Evolutionary conservation across 1,284 basidiomycete species (phyloP).

Genomic region (Sparassis latifolia): DNA sequence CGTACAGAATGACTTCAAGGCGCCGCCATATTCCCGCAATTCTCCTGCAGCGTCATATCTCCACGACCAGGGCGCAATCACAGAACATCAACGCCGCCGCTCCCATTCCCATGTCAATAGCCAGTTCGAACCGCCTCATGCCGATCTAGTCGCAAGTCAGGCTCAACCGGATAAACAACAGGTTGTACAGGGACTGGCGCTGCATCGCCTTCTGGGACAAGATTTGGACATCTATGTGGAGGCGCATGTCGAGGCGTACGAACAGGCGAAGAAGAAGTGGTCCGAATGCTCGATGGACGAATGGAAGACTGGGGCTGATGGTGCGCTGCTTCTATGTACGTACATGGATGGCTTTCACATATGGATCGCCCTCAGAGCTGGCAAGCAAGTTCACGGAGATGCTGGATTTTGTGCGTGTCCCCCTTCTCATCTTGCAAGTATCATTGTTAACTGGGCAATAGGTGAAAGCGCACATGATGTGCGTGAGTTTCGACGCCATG

Average conservation of each 20-base stretch:
- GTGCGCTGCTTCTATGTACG: constrained; percentile 7
- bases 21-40: neutral
- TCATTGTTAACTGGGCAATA: neutral
- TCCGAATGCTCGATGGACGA: constrained; percentile 25
- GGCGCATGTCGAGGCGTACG: constrained; percentile 19
- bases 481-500: constrained; percentile 1
- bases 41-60: constrained; percentile 3
- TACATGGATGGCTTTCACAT: too few species aligned
- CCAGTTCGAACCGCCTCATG: too few species aligned
- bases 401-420: constrained; percentile 21
- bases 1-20: constrained; percentile 8
- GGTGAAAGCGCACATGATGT: constrained; percentile 28
- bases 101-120: too few species aligned
- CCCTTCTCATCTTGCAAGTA: neutral
- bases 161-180: neutral
- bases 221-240: constrained; percentile 20
- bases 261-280: constrained; percentile 25
- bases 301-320: constrained; percentile 25
- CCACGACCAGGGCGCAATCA: neutral
- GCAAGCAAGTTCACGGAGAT: constrained; percentile 17
- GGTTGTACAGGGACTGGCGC: constrained; percentile 9
- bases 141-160: too few species aligned
- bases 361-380: constrained; percentile 12
- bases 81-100: too few species aligned
- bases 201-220: constrained; percentile 20